Evolutionary conservation across 116 monocot species (phyloP), one percentile per base, ranked within the genome.

Genomic region (Papilionanthe hybrid): DNA sequence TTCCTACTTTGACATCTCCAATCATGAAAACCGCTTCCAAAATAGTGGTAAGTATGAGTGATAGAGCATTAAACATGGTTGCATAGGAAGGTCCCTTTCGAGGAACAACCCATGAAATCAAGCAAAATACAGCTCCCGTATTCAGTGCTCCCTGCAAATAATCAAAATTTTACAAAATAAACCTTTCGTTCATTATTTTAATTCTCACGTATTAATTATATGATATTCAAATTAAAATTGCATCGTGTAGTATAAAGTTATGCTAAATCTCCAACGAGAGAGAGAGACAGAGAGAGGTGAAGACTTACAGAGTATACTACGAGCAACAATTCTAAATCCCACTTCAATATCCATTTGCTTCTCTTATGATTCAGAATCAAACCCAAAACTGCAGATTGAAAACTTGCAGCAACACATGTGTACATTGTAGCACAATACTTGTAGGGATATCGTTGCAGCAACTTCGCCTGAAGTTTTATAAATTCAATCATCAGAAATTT

Each of bases 51-150:
- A 75, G 47, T 41, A 75, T 45, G 2, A 75, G 45, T 5, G 75
- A 42, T 5, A 75, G 12, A 23, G 75, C 42, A 45, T 75, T 75
- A 29, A 75, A 75, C 75, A 75, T 75, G 47, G 75, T n/a, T 41
- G 75, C 19, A 45, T 75, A 75, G 0, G 75, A 75, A 42, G 75
- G 75, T 11, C 75, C 75, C 47, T 47, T 42, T 5, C 9, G 15
- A 42, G 47, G 20, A 18, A 75, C 47, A 45, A 75, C 75, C 75
- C 75, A 75, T 75, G 75, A 75, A 44, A 75, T 42, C 75, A 75
- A 47, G 44, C 42, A 42, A 47, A 75, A 75, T 44, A n/a, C 29
- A 15, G 44, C 75, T 44, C 45, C 75, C 4, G 75, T 75, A 12
- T 75, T 75, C 22, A 75, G 75, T 42, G 75, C 75, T 45, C 75